Percentiles rank a stretch among this genome's conserved stretches.
phyloP scores from a whole-genome alignment of 1,139 yeast genomes.

The Candida dubliniensis region DNA sequence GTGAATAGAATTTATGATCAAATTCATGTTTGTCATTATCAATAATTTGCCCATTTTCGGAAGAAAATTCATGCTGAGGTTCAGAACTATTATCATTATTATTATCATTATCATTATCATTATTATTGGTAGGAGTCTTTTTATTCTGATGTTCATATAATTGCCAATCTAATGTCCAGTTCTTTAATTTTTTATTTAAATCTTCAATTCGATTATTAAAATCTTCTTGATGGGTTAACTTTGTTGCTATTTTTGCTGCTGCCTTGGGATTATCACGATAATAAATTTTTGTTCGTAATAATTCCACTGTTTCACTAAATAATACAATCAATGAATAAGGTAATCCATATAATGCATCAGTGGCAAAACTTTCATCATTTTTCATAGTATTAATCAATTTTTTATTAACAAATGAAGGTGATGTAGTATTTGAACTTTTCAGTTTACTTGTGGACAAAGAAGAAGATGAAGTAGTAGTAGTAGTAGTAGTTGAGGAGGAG shows the following conservation, averaged over 20 bases:
- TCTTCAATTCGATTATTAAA: conserved; percentile 46
- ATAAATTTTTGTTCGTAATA: conserved; percentile 62
- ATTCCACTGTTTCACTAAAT: conserved; percentile 68
- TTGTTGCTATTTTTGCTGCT: too few species aligned
- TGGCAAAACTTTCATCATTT: conserved; percentile 60
- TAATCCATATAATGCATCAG: conserved; percentile 80
- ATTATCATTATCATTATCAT: too few species aligned
- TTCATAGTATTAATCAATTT: conserved; percentile 45
- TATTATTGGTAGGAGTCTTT: conserved; percentile 6
- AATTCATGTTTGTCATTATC: too few species aligned
- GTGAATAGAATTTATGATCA: conserved; percentile 35
- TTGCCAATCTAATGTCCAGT: conserved; percentile 72
- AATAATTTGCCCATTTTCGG: too few species aligned
- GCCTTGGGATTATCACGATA: conserved; percentile 34
- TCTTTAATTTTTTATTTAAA: conserved; percentile 51
- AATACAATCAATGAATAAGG: conserved; percentile 77
- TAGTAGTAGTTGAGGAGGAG: conserved; percentile 2
- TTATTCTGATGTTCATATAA: conserved; percentile 24
- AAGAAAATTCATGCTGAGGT: too few species aligned
- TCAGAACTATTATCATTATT: too few species aligned
- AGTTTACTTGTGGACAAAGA: too few species aligned
- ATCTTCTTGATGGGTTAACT: conserved; percentile 34
- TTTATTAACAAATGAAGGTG: conserved; percentile 46
- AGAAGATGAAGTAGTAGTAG: conserved; percentile 43
- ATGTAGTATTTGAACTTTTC: conserved; percentile 17